Evolutionary conservation across 2,329 filamentous ascomycete genomes (phyloP), one percentile per base, ranked within the genome.

Genomic region (Sporothrix pseudoabietina): DNA sequence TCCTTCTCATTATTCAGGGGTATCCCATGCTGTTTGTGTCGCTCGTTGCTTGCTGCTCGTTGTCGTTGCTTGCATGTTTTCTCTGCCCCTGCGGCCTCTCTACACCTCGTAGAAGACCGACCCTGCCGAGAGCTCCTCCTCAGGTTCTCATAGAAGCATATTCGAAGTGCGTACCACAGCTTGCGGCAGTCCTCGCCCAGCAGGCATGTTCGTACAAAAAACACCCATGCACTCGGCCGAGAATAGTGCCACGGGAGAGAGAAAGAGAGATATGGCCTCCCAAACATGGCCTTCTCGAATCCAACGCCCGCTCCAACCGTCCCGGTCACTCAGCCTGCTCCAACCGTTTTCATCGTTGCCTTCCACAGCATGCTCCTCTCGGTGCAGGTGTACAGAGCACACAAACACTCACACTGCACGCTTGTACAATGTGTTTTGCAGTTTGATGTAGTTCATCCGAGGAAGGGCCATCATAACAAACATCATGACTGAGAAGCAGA

Each of bases 121-220:
- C 22, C 6, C 19, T 41, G 70, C 57, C 26, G 26, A 22, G 14
- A 14, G 22, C 54, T 57, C 47, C 39, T 35, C 35, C 66, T 6
- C 44, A 49, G 4, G 44, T 14, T 19, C 44, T 49, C 14, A 26
- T 44, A 57, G 71, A 57, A 44, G 54, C 47, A 71, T 44, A 71
- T 52, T 16, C n/a, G 26, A 59, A 68, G 1, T 61, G 72, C 49
- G 72, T 55, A 71, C 44, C 49, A 61, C 72, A 39, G 47, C 54
- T 22, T 22, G 12, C 57, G 57, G 59, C 44, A 65, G 22, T 44
- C 44, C 19, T 54, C 32, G 19, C 41, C 59, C 47, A 55, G 39
- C 47, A 44, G 35, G 59, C 44, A 66, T 4, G 47, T 55, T 52
- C 55, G n/a, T 44, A 63, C 69, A 63, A 63, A 19, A 32, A 32